Percentiles rank a stretch among this genome's conserved stretches.
Evolutionary conservation across 345 rosid species (phyloP).

Genomic region (Linum lewisii): DNA sequence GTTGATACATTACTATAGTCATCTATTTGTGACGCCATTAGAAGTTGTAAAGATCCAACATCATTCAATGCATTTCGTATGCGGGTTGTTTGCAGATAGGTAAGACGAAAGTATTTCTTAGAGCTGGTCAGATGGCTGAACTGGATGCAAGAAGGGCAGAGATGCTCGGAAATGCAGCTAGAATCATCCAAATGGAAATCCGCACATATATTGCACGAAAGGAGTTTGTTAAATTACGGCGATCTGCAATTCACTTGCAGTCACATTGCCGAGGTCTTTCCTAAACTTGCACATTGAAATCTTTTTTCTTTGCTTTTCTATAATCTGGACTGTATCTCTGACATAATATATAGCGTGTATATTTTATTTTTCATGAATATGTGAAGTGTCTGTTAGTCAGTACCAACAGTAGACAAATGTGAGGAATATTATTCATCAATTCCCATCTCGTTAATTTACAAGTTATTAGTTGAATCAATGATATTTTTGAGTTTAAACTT

Average conservation of each 20-base stretch:
- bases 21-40: neutral
- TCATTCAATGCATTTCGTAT: constrained; percentile 12
- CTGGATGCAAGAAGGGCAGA: constrained; percentile 96
- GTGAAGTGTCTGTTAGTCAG: too few species aligned
- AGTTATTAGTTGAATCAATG: too few species aligned
- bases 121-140: constrained; percentile 99
- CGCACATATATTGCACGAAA: constrained; percentile 79
- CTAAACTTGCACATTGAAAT: constrained; percentile 2
- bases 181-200: constrained; percentile 76
- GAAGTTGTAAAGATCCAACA: constrained; percentile 4
- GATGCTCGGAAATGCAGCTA: constrained; percentile 97
- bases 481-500: too few species aligned
- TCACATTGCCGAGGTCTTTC: constrained; percentile 77
- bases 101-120: constrained; percentile 80
- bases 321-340: neutral
- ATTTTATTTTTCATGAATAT: too few species aligned
- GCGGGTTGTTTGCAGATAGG: constrained; percentile 58
- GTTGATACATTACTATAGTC: neutral
- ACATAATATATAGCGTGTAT: too few species aligned
- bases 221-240: constrained; percentile 67
- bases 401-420: too few species aligned
- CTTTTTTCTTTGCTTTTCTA: neutral
- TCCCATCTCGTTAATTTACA: too few species aligned
- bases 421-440: too few species aligned
- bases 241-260: constrained; percentile 75